Evolutionary conservation across 2,329 filamentous ascomycete species (phyloP).

Genomic region (Pleoardoris graminearum): DNA sequence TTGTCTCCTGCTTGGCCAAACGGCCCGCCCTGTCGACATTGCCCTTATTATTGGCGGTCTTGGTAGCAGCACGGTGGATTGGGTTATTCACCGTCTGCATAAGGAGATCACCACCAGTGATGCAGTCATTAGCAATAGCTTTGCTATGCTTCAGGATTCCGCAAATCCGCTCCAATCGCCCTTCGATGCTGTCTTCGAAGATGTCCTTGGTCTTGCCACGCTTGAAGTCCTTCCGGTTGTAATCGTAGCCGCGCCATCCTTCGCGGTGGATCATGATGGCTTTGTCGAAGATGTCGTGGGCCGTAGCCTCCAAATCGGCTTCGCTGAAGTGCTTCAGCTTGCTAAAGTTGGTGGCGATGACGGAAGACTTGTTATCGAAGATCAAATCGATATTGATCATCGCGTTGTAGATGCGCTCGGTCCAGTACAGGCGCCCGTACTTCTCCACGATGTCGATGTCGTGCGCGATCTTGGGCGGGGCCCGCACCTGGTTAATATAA

Average conservation of each 20-base stretch:
- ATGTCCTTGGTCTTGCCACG: constrained; percentile 29
- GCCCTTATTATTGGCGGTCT: constrained; percentile 29
- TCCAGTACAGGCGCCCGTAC: constrained; percentile 35
- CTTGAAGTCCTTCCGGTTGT: constrained; percentile 31
- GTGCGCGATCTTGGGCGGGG: constrained; percentile 16
- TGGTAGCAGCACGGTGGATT: constrained; percentile 20
- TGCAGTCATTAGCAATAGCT: constrained; percentile 31
- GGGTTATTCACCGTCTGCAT: constrained; percentile 33
- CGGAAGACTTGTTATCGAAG: constrained; percentile 19
- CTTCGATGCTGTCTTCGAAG: constrained; percentile 20
- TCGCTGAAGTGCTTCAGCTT: not conserved
- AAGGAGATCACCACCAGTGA: constrained; percentile 30
- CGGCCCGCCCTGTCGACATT: constrained; percentile 25
- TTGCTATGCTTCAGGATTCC: constrained; percentile 23
- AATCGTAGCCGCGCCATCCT: constrained; percentile 23
- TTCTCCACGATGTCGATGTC: constrained; percentile 28
- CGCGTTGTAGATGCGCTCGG: constrained; percentile 33
- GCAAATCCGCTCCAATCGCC: constrained; percentile 28
- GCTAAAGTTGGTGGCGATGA: constrained; percentile 26
- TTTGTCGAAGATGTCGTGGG: constrained; percentile 36
- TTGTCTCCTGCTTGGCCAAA: constrained; percentile 8
- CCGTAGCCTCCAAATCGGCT: constrained; percentile 32
- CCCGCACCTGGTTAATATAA: constrained; percentile 21
- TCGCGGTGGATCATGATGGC: constrained; percentile 29
- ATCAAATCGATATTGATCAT: constrained; percentile 30